phyloP scores from a whole-genome alignment of 2,329 filamentous ascomycete genomes.

The Trichoderma sp. region DNA sequence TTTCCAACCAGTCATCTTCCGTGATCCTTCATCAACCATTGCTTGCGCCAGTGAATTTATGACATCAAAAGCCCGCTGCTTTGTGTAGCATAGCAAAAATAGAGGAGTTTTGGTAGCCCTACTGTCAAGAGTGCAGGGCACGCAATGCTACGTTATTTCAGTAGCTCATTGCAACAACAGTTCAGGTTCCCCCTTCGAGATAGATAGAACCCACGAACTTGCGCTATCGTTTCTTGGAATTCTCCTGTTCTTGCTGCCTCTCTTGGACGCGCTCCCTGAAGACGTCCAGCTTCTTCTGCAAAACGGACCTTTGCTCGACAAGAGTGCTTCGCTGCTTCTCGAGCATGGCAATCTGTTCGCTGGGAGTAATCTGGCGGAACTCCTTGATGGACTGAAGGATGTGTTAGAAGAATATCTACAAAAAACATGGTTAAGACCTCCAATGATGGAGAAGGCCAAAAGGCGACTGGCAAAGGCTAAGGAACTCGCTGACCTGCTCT shows the following conservation, averaged over 20 bases:
- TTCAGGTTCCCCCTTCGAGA: neutral
- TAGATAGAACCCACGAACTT: no score
- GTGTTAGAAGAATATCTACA: neutral
- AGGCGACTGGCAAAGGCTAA: neutral
- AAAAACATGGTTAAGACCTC: no score
- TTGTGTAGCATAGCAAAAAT: neutral
- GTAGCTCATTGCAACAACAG: neutral
- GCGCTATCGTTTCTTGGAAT: slow-evolving; percentile 17
- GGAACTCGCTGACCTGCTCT: slow-evolving; percentile 37
- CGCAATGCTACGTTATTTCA: no score
- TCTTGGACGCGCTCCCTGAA: slow-evolving; percentile 44
- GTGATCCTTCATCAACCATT: neutral
- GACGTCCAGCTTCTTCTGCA: slow-evolving; percentile 46
- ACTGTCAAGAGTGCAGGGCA: neutral
- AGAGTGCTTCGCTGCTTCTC: slow-evolving; percentile 45
- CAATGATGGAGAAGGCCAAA: neutral
- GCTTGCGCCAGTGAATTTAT: no score
- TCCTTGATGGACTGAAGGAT: slow-evolving; percentile 35
- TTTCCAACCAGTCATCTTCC: neutral
- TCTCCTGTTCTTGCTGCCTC: slow-evolving; percentile 35
- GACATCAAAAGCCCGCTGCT: neutral
- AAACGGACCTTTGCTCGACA: slow-evolving; percentile 39
- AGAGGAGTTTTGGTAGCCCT: no score
- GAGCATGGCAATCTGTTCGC: slow-evolving; percentile 49
- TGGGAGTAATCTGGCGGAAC: slow-evolving; percentile 42